Conservation (phyloP, 768 basidiomycete genomes). For the Rubroboletus pulcherrimus region DNA sequence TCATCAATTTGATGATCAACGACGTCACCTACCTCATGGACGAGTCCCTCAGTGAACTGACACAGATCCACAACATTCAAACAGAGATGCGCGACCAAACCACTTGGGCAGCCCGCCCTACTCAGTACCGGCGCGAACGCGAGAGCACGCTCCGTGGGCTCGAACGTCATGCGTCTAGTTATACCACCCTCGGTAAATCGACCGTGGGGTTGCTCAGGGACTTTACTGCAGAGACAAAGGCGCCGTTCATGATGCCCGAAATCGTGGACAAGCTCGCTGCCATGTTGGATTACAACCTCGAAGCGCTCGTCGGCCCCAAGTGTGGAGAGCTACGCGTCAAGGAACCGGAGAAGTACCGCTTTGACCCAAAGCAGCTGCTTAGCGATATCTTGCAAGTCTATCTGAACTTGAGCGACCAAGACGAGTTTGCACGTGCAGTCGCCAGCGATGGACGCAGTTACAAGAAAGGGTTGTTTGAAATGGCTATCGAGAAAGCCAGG, state of each 20-base stretch:
- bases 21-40: constrained; percentile 98
- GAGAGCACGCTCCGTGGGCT: constrained; percentile 73
- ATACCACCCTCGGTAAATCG: constrained; percentile 81
- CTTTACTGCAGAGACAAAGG: constrained; percentile 88
- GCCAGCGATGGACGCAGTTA: constrained; percentile 96
- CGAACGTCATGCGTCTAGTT: constrained; percentile 81
- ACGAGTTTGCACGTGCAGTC: constrained; percentile 78
- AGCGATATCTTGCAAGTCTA: constrained; percentile 88
- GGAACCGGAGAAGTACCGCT: constrained; percentile 84
- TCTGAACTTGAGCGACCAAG: constrained; percentile 78
- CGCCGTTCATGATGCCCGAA: constrained; percentile 93
- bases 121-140: constrained; percentile 78
- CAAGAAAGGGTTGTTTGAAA: constrained; percentile 75
- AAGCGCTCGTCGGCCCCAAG: constrained; percentile 82
- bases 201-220: constrained; percentile 89
- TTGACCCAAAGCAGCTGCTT: constrained; percentile 78
- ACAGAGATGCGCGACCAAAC: constrained; percentile 74
- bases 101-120: constrained; percentile 63
- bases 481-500: constrained; percentile 64
- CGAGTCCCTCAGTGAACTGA: constrained; percentile 85
- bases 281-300: constrained; percentile 94
- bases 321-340: constrained; percentile 83
- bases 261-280: constrained; percentile 94
- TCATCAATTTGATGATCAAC: constrained; percentile 98
- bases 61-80: constrained; percentile 85